Percentiles rank a stretch among this genome's conserved stretches.
Evolutionary conservation across 495 filamentous ascomycete genomes (phyloP).

Genomic region (Daldinia decipiens): DNA sequence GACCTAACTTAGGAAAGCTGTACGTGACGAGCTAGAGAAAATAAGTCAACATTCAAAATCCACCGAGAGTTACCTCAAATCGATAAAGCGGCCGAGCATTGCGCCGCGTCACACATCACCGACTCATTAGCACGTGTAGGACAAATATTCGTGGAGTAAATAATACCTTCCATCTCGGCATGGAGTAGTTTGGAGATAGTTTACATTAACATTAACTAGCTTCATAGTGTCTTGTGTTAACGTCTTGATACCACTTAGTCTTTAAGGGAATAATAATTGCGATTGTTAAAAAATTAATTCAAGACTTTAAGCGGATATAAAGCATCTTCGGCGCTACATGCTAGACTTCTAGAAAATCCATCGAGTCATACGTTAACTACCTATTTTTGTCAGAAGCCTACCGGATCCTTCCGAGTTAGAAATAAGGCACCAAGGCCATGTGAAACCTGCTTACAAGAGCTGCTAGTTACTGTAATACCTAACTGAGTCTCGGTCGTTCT

Average conservation of each 20-base stretch:
- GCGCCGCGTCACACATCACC: neutral
- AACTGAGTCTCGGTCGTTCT: neutral
- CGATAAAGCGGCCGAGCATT: conserved; percentile 1
- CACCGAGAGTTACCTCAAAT: neutral
- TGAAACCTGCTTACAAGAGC: neutral
- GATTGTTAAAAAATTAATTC: neutral
- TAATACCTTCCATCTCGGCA: neutral
- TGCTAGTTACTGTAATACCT: neutral
- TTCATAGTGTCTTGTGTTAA: neutral
- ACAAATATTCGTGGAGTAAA: neutral
- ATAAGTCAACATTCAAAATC: neutral
- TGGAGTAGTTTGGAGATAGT: neutral
- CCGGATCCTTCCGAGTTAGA: too few species aligned
- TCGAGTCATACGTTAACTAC: too few species aligned
- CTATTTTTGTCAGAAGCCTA: too few species aligned
- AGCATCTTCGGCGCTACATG: too few species aligned
- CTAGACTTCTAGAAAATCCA: too few species aligned
- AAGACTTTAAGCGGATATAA: too few species aligned
- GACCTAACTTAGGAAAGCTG: neutral
- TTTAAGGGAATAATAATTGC: neutral
- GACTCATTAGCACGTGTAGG: neutral
- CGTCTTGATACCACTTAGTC: neutral
- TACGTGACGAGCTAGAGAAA: neutral
- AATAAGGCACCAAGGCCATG: neutral
- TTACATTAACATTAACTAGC: neutral